These are phyloP conservation scores for Kwoniella dejecticola DNA, from an alignment of 768 basidiomycete genomes.

Conservation along the genomic window DNA sequence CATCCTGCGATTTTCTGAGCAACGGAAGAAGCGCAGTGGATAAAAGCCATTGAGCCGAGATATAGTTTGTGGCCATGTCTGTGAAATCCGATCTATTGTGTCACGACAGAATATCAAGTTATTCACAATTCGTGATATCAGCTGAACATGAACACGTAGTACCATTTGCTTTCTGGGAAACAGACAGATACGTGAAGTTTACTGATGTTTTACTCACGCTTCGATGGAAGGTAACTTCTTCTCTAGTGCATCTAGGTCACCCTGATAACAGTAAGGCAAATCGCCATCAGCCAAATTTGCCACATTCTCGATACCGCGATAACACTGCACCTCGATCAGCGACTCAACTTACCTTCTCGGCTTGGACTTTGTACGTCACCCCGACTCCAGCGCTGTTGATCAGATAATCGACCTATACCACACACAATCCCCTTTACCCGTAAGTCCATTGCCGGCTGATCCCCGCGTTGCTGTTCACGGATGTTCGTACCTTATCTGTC, in stretches of 20 bases:
- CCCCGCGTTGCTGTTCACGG: too few species aligned
- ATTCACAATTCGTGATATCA: too few species aligned
- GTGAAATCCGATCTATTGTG: constrained; percentile 25
- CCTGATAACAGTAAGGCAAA: neutral
- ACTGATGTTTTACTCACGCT: constrained; percentile 34
- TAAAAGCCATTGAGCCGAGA: constrained; percentile 44
- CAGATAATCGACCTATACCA: constrained; percentile 38
- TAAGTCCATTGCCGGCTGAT: neutral
- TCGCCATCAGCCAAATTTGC: too few species aligned
- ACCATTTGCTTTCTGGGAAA: too few species aligned
- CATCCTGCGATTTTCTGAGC: constrained; percentile 39
- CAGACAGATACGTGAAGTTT: too few species aligned
- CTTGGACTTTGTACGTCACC: constrained; percentile 32
- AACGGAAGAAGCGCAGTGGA: constrained; percentile 43
- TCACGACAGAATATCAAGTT: too few species aligned
- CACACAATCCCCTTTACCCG: neutral
- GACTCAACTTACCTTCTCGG: neutral
- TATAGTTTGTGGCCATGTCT: constrained; percentile 40
- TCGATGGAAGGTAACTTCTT: constrained; percentile 46
- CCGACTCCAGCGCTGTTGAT: constrained; percentile 51
- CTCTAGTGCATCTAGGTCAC: constrained; percentile 31
- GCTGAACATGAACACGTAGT: too few species aligned
- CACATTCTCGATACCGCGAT: too few species aligned
- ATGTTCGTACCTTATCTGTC: constrained; percentile 39
- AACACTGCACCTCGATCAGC: too few species aligned